These are phyloP conservation scores for Annulohypoxylon nitens DNA, from an alignment of 495 filamentous ascomycete genomes.

Conservation along the genomic window DNA sequence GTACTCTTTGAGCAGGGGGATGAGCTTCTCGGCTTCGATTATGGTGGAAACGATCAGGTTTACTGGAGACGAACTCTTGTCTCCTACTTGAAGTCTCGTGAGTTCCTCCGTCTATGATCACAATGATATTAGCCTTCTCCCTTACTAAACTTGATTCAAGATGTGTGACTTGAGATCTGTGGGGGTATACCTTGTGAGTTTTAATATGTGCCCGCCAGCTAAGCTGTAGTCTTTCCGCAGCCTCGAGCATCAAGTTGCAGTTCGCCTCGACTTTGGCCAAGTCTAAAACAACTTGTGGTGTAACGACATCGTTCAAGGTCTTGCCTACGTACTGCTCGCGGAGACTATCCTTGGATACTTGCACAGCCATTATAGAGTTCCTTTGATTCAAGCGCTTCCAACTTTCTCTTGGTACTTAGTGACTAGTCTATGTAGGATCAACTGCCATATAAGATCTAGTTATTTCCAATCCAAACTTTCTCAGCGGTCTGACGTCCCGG, in stretches of 20 bases:
- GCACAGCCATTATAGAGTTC: conserved; percentile 36
- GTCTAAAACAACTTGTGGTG: conserved; percentile 79
- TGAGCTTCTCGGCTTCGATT: conserved; percentile 77
- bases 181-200: conserved; percentile 76
- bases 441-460: neutral
- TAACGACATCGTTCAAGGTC: conserved; percentile 69
- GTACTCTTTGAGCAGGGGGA: conserved; percentile 72
- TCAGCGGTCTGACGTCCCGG: neutral
- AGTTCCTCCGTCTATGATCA: conserved; percentile 74
- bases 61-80: conserved; percentile 61
- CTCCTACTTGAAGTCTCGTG: conserved; percentile 78
- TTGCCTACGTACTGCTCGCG: conserved; percentile 70
- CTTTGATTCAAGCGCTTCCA: conserved; percentile 4
- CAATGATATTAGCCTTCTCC: too few species aligned
- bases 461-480: neutral
- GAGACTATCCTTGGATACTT: conserved; percentile 58
- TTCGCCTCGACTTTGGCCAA: conserved; percentile 74
- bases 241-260: conserved; percentile 79
- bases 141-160: too few species aligned
- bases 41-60: conserved; percentile 85
- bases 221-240: conserved; percentile 68
- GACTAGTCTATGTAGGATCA: neutral
- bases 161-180: too few species aligned
- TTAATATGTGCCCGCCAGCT: conserved; percentile 87
- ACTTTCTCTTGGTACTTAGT: neutral